These are phyloP conservation scores for Acacia acuminata DNA, from an alignment of 306 rosid species.

Conservation along the genomic window DNA sequence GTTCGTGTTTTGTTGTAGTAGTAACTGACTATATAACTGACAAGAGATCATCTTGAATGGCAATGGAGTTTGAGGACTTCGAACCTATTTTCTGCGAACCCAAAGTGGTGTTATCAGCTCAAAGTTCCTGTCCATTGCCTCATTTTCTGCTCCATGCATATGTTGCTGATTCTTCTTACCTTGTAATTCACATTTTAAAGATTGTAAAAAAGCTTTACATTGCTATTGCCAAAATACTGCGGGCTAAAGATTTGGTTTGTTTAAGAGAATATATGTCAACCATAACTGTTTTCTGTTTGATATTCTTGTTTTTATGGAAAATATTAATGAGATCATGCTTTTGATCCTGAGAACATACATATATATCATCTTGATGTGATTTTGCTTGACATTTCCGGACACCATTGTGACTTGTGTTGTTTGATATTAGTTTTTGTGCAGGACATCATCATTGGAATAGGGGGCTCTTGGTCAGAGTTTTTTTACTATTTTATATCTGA, in stretches of 20 bases:
- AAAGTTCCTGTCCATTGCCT: slow-evolving; percentile 30
- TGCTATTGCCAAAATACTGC: slow-evolving; percentile 8
- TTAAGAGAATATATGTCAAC: slow-evolving; percentile 7
- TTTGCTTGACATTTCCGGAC: slow-evolving; percentile 15
- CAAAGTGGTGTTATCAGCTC: slow-evolving; percentile 46
- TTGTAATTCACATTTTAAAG: slow-evolving; percentile 40
- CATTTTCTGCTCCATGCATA: slow-evolving; percentile 58
- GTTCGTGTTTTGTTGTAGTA: background rate
- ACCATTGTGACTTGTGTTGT: background rate
- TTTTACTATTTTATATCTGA: slow-evolving; percentile 60
- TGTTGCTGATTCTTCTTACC: slow-evolving; percentile 56
- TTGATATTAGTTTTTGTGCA: slow-evolving; percentile 38
- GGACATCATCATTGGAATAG: slow-evolving; percentile 77
- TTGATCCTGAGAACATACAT: background rate
- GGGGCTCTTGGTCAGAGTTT: slow-evolving; percentile 85
- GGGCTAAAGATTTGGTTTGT: background rate
- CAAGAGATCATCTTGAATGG: slow-evolving; percentile 13
- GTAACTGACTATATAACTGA: background rate
- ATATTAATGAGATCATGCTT: background rate
- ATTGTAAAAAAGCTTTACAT: background rate
- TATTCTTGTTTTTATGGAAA: background rate
- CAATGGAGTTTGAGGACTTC: slow-evolving; percentile 63
- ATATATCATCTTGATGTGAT: background rate
- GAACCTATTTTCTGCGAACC: slow-evolving; percentile 69
- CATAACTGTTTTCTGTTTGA: slow-evolving; percentile 1